Evolutionary conservation across 306 rosid genomes (phyloP).

Genomic region (Castanospermum australe): DNA sequence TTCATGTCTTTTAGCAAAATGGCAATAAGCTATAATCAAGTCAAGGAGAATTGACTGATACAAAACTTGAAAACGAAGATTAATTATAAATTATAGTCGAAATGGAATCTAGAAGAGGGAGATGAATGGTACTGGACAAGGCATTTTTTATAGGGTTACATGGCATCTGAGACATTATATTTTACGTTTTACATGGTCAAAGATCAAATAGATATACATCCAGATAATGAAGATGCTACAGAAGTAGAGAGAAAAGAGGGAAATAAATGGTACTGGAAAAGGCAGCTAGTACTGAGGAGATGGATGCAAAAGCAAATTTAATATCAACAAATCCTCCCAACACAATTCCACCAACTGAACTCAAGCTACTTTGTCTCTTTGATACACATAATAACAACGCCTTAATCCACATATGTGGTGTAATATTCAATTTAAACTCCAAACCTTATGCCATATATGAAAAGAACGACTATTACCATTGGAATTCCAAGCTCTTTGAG

Average conservation of each 20-base stretch:
- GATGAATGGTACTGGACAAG: background rate
- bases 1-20: background rate
- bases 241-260: background rate
- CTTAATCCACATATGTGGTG: background rate
- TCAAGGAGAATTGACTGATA: background rate
- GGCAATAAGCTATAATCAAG: background rate
- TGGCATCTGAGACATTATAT: background rate
- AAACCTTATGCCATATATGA: background rate
- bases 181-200: background rate
- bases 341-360: background rate
- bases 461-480: conserved; percentile 59
- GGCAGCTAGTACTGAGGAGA: background rate
- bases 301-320: background rate
- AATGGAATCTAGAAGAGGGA: background rate
- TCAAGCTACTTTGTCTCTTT: background rate
- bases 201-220: background rate
- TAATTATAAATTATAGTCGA: background rate
- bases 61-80: background rate
- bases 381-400: conserved; percentile 4
- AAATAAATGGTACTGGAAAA: background rate
- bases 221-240: background rate
- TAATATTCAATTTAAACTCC: background rate
- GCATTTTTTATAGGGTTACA: background rate
- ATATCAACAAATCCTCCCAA: background rate
- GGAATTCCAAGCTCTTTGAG: conserved; percentile 98